Conservation (phyloP, 139 green algal genomes). For the Chlorella sp. region DNA sequence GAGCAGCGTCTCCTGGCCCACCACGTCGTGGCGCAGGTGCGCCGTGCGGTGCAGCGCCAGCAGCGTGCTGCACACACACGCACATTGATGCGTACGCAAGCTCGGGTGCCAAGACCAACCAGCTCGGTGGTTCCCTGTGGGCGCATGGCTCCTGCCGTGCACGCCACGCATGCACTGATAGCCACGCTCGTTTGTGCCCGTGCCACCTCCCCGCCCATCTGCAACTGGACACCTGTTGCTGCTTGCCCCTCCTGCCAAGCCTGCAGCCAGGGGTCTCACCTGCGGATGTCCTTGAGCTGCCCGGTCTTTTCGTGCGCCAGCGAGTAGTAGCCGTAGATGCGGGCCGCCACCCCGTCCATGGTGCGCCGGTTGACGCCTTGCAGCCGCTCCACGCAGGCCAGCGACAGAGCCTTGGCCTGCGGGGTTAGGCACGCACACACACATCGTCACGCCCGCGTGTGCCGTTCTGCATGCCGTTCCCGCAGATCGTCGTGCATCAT, state of each 20-base stretch:
- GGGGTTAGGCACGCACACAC: too few species aligned
- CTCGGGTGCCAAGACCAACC: not conserved
- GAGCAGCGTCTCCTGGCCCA: conserved; percentile 90
- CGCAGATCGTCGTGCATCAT: too few species aligned
- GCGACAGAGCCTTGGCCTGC: conserved; percentile 50
- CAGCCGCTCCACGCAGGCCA: conserved; percentile 50
- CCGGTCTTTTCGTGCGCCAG: conserved; percentile 67
- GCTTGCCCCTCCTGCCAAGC: too few species aligned
- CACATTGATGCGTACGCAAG: not conserved
- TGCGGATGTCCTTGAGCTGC: conserved; percentile 67
- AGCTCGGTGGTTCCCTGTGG: too few species aligned
- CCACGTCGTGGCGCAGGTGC: conserved; percentile 85
- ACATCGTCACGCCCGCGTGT: too few species aligned
- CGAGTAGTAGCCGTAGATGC: conserved; percentile 91
- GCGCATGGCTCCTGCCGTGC: too few species aligned
- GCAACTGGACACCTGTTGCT: too few species aligned
- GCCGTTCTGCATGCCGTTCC: too few species aligned
- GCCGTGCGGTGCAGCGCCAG: conserved; percentile 83
- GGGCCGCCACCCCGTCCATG: conserved; percentile 81
- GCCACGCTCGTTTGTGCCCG: too few species aligned
- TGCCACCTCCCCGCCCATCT: too few species aligned
- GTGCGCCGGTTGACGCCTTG: conserved; percentile 81
- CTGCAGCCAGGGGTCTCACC: too few species aligned
- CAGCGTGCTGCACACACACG: conserved; percentile 56
- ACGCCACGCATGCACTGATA: too few species aligned